Conservation (phyloP, 2,329 filamentous ascomycete genomes). For the Fusarium tricinctum region DNA sequence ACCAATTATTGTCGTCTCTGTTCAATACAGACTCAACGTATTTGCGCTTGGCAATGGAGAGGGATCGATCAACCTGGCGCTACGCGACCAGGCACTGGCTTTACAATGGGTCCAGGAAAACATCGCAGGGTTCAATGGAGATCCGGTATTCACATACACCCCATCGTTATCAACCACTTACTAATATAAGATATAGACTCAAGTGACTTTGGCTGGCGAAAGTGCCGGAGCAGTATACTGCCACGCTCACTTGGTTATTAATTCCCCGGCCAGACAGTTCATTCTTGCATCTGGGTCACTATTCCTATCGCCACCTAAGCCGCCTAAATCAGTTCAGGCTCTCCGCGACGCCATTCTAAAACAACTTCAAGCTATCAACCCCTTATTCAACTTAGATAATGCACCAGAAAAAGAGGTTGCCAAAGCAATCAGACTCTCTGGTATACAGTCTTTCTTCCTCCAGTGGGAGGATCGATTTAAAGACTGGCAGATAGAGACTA, state of each 20-base stretch:
- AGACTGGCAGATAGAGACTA: conserved; percentile 6
- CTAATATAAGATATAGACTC: conserved; percentile 44
- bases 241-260: conserved; percentile 59
- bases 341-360: not conserved
- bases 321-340: conserved; percentile 10
- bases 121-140: conserved; percentile 47
- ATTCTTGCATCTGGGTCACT: conserved; percentile 60
- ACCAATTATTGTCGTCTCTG: conserved; percentile 36
- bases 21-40: conserved; percentile 48
- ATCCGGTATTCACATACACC: conserved; percentile 37
- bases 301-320: conserved; percentile 59
- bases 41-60: conserved; percentile 60
- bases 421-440: conserved; percentile 8
- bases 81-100: conserved; percentile 54
- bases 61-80: conserved; percentile 54
- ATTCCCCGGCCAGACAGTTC: conserved; percentile 46
- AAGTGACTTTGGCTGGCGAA: conserved; percentile 60
- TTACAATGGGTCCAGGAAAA: conserved; percentile 51
- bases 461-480: conserved; percentile 12
- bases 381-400: not conserved
- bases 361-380: conserved; percentile 43
- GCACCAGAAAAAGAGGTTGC: conserved; percentile 6
- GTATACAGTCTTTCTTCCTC: conserved; percentile 17
- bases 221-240: conserved; percentile 62
- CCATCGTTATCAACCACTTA: no score